Percentiles rank a stretch among this genome's conserved stretches.
These are phyloP conservation scores for Ceratocystis lukuohia DNA, from an alignment of 2,329 filamentous ascomycete genomes.

Conservation along the genomic window DNA sequence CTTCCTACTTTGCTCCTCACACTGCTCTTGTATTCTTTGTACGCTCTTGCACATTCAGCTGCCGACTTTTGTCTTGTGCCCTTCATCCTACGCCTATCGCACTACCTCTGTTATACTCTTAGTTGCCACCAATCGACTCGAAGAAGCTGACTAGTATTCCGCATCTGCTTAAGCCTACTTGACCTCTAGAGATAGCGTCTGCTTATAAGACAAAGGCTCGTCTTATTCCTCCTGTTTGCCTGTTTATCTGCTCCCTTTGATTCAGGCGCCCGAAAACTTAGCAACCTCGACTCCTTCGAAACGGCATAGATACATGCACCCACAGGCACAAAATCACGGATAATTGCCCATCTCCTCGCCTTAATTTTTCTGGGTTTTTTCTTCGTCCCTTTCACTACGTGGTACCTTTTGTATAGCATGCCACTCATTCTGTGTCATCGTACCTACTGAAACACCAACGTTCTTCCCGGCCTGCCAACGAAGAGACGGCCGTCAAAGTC, in stretches of 20 bases:
- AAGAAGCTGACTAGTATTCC: not conserved
- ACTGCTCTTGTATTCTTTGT: not conserved
- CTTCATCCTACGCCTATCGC: not conserved
- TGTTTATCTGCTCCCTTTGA: not conserved
- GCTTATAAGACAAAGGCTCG: conserved; percentile 3
- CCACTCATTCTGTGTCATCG: not conserved
- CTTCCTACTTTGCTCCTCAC: not conserved
- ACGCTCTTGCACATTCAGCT: not conserved
- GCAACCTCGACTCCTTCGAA: not conserved
- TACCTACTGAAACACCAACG: not conserved
- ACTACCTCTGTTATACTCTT: not conserved
- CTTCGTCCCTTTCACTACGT: not conserved
- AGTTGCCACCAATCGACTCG: not conserved
- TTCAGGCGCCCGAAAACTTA: not conserved
- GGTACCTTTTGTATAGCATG: not conserved
- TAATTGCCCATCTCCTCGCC: not conserved
- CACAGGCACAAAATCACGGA: not conserved
- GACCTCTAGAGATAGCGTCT: not conserved
- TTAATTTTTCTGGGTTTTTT: not conserved
- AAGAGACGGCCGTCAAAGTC: not conserved
- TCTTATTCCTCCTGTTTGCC: not conserved
- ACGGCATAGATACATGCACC: not conserved
- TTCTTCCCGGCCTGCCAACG: conserved; percentile 1
- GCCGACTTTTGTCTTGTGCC: not conserved
- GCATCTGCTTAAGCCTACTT: not conserved